Base-by-base conservation (phyloP, 129 eudicot species). In the Rutidosis leptorrhynchoides region DNA sequence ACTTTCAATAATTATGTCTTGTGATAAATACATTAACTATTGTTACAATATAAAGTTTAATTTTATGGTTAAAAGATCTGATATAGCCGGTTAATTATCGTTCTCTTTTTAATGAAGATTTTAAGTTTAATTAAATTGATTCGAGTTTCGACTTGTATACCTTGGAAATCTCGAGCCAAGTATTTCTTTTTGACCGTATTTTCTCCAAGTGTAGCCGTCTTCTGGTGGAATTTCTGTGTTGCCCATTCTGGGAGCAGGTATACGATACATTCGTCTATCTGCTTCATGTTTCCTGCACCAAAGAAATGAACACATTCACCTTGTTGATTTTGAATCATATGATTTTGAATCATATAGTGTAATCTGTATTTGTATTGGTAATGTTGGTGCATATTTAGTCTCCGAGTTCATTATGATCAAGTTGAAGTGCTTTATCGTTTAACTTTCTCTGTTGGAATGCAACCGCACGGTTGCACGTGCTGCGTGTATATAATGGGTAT, bases 111-210 rank as follows among this genome's bases (percentile, higher is more conserved):
- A 32, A 25, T 16, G 3, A 5, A 6, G 58, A 12, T n/a, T n/a
- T n/a, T n/a, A n/a, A n/a, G n/a, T n/a, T n/a, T n/a, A 1, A 0
- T 8, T n/a, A 0, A 1, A 60, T 17, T 17, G 14, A 37, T 37
- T 30, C 23, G 12, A 6, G 6, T 61, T 20, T 27, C 22, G 17
- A 33, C 45, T 37, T 37, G 15, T 32, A 23, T 87, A 92, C 98
- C 98, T 84, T 0, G 96, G 95, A 62, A 65, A 86, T 64, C 20
- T 82, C 1, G 95, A 75, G 12, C 90, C 88, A 1, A 88, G 89
- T 58, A 93, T 93, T 72, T 88, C 95, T 28, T 93, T 93, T 68
- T 93, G 98, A 32, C 98, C 98, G 28, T 93, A 93, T 80, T 93
- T 93, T 67, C 96, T 71, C 98, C 98, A 93, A 28, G 96, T 93